These are phyloP conservation scores for Dicorynia guianensis DNA, from an alignment of 306 rosid genomes.

Conservation along the genomic window DNA sequence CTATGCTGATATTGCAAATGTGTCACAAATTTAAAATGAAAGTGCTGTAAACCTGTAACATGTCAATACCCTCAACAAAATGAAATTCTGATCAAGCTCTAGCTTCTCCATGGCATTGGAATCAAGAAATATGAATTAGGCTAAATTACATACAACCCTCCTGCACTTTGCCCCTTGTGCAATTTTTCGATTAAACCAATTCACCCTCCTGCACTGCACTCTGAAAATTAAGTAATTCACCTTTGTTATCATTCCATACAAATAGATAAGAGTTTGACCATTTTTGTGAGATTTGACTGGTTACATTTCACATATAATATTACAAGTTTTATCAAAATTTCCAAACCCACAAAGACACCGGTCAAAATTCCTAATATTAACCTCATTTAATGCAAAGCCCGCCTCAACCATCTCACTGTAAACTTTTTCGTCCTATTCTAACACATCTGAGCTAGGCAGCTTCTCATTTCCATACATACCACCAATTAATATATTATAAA, in stretches of 20 bases:
- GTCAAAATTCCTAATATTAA: slow-evolving; percentile 73
- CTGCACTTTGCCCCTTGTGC: too few relatives aligned
- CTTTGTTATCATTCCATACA: too few relatives aligned
- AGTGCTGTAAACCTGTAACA: background rate
- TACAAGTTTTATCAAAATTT: slow-evolving; percentile 75
- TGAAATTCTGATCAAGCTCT: too few relatives aligned
- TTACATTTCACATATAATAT: slow-evolving; percentile 69
- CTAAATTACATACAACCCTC: too few relatives aligned
- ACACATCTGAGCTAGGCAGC: slow-evolving; percentile 54
- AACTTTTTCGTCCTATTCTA: slow-evolving; percentile 82
- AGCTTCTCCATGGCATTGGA: too few relatives aligned
- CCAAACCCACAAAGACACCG: slow-evolving; percentile 78
- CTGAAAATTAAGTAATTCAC: too few relatives aligned
- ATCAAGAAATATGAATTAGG: too few relatives aligned
- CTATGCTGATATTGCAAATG: slow-evolving; percentile 3
- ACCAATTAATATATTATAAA: slow-evolving; percentile 83
- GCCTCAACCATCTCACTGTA: slow-evolving; percentile 75
- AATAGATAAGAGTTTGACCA: too few relatives aligned
- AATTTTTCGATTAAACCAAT: too few relatives aligned
- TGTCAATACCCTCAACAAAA: too few relatives aligned
- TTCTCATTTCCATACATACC: slow-evolving; percentile 64
- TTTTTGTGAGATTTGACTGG: too few relatives aligned
- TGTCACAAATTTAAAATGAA: background rate
- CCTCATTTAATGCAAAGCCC: slow-evolving; percentile 72
- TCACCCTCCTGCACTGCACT: too few relatives aligned